Percentiles rank a stretch among this genome's conserved stretches.
phyloP scores from a whole-genome alignment of 768 basidiomycete species.

The Mycena rebaudengoi region DNA sequence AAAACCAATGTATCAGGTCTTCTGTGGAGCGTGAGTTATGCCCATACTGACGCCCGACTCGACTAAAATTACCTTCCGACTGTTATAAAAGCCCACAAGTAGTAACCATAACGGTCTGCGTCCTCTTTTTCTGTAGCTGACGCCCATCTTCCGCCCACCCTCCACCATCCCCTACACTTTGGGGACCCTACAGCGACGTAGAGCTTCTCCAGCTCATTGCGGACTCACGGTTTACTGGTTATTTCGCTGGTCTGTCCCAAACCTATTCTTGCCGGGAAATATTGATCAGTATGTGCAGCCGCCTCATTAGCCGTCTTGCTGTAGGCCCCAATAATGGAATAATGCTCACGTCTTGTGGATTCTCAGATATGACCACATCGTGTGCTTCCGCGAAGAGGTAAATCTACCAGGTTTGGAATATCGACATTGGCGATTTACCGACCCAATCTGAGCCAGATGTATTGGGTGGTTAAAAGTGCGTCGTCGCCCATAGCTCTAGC shows the following conservation, averaged over 20 bases:
- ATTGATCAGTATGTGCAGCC: background rate
- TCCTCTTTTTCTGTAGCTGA: no score
- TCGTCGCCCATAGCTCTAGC: background rate
- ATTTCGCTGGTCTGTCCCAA: background rate
- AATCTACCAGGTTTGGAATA: no score
- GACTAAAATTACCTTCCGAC: no score
- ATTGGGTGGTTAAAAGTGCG: constrained; percentile 1
- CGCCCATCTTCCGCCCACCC: no score
- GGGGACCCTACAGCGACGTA: background rate
- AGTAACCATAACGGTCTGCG: no score
- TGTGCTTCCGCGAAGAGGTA: constrained; percentile 4
- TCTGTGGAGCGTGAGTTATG: no score
- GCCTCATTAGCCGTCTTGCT: background rate
- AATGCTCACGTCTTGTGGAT: no score
- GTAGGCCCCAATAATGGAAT: background rate
- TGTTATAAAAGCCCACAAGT: no score
- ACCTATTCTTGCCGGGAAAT: background rate
- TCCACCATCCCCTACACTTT: no score
- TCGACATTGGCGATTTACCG: background rate
- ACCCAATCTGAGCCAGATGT: background rate
- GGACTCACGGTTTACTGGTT: constrained; percentile 8
- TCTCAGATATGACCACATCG: constrained; percentile 3
- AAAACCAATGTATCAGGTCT: no score
- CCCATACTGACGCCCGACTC: no score
- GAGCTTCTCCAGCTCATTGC: constrained; percentile 4